Evolutionary conservation across 1,284 basidiomycete species (phyloP).

Genomic region (Sanghuangporus sanghuang): DNA sequence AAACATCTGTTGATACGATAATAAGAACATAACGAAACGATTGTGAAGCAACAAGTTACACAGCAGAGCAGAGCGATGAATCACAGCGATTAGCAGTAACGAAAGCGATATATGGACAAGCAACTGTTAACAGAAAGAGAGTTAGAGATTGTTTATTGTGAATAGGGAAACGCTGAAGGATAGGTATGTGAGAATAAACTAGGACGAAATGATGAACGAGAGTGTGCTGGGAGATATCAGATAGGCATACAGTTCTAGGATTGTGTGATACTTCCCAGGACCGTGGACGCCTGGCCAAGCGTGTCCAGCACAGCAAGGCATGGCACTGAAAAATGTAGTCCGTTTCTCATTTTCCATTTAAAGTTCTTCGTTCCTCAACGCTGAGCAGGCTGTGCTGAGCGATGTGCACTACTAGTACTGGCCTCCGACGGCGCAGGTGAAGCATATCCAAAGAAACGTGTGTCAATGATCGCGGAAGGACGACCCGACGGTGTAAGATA

Average conservation of each 20-base stretch:
- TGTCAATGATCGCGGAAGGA: not conserved
- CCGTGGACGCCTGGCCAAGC: not conserved
- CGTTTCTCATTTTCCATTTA: not conserved
- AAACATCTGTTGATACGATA: too few relatives aligned
- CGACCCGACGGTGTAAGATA: not conserved
- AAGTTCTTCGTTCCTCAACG: not conserved
- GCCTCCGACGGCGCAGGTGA: not conserved
- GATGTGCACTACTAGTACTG: not conserved
- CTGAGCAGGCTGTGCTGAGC: not conserved
- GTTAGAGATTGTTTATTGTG: too few relatives aligned
- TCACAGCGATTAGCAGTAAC: too few relatives aligned
- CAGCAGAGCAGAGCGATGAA: too few relatives aligned
- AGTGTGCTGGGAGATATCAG: too few relatives aligned
- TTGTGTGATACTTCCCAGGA: not conserved
- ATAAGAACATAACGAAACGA: too few relatives aligned
- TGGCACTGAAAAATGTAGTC: not conserved
- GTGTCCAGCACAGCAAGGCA: not conserved
- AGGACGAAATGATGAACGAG: too few relatives aligned
- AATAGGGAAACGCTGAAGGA: too few relatives aligned
- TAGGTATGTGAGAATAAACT: too few relatives aligned
- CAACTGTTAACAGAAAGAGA: too few relatives aligned
- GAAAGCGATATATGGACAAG: too few relatives aligned
- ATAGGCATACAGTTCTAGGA: not conserved
- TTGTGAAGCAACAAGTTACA: too few relatives aligned
- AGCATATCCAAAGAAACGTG: not conserved